phyloP scores from a whole-genome alignment of 2,329 filamentous ascomycete genomes.

The Diaporthe sp. region DNA sequence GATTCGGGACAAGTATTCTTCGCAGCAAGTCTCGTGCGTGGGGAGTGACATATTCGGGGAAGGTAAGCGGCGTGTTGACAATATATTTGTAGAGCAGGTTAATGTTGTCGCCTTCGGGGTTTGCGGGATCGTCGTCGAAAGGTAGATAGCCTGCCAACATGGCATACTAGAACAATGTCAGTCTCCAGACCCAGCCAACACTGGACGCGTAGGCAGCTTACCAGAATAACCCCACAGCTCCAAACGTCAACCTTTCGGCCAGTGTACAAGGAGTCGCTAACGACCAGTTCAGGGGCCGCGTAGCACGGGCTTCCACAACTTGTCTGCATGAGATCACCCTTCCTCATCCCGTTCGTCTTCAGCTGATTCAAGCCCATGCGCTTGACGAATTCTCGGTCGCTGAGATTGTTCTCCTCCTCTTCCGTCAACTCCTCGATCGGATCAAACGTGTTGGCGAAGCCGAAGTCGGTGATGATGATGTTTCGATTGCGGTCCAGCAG shows the following conservation, averaged over 20 bases:
- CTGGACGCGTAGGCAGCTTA: slow-evolving; percentile 59
- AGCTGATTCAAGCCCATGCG: slow-evolving; percentile 84
- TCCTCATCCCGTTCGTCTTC: slow-evolving; percentile 78
- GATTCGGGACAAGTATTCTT: slow-evolving; percentile 94
- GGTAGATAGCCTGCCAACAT: slow-evolving; percentile 98
- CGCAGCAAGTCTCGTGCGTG: slow-evolving; percentile 93
- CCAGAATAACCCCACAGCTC: slow-evolving; percentile 98
- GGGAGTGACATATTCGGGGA: slow-evolving; percentile 98
- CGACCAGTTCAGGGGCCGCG: slow-evolving; percentile 94
- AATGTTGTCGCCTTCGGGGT: slow-evolving; percentile 98
- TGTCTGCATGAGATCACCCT: slow-evolving; percentile 98
- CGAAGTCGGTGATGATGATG: slow-evolving; percentile 99
- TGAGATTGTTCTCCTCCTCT: slow-evolving; percentile 88
- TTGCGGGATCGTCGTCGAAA: slow-evolving; percentile 97
- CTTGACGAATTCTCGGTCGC: slow-evolving; percentile 90
- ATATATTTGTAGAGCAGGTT: slow-evolving; percentile 99
- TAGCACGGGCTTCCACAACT: slow-evolving; percentile 99
- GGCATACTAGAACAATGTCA: slow-evolving; percentile 77
- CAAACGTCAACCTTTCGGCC: slow-evolving; percentile 98
- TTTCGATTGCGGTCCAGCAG: slow-evolving; percentile 96
- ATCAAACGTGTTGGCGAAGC: slow-evolving; percentile 98
- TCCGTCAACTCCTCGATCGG: slow-evolving; percentile 87
- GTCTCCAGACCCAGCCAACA: background rate
- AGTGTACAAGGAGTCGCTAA: slow-evolving; percentile 97
- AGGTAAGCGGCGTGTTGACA: slow-evolving; percentile 94